These are phyloP conservation scores for Coemansia sp. DNA, from an alignment of 192 early-diverging fungal species.

Conservation along the genomic window DNA sequence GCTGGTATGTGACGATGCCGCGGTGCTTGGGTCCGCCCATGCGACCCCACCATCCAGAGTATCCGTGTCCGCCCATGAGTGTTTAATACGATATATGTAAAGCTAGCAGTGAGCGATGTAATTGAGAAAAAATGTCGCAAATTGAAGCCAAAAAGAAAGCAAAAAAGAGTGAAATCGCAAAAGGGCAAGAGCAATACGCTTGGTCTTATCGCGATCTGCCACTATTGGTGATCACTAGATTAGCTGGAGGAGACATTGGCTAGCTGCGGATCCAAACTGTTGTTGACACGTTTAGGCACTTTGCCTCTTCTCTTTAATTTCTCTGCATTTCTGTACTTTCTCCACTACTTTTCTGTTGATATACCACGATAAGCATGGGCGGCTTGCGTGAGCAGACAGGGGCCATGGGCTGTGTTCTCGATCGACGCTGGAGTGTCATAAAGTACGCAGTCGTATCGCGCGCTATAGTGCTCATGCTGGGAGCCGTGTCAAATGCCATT, in stretches of 20 bases:
- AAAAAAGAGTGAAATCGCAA: not conserved
- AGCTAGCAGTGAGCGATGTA: not conserved
- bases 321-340: not conserved
- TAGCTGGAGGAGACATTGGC: not conserved
- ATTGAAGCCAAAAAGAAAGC: not conserved
- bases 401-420: not conserved
- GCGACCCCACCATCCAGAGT: slow-evolving; percentile 53
- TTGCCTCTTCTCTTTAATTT: not conserved
- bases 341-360: not conserved
- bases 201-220: not conserved
- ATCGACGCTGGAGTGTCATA: slow-evolving; percentile 44
- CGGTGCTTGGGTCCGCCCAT: slow-evolving; percentile 55
- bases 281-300: not conserved
- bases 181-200: not conserved
- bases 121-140: not conserved
- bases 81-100: not conserved
- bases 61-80: slow-evolving; percentile 46
- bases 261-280: too few species aligned
- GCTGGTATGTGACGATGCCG: slow-evolving; percentile 53
- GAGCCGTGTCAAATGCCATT: slow-evolving; percentile 54
- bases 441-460: slow-evolving; percentile 59
- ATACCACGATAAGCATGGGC: not conserved
- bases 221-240: not conserved
- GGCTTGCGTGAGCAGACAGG: not conserved
- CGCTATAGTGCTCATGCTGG: slow-evolving; percentile 52